These are phyloP conservation scores for Tripterygium wilfordii DNA, from an alignment of 177 flowering plant genomes.

Conservation along the genomic window DNA sequence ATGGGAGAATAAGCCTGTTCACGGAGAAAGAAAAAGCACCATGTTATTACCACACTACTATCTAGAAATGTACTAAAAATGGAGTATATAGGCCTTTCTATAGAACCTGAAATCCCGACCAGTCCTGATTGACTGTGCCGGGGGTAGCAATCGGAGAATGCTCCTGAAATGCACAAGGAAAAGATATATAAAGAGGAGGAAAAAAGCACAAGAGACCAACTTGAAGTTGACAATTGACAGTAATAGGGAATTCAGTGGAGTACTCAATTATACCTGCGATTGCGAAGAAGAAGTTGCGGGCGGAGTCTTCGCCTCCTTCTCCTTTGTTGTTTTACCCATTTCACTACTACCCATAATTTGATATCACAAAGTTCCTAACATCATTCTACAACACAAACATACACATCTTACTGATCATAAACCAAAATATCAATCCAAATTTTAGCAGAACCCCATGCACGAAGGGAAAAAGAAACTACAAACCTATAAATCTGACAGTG, in stretches of 20 bases:
- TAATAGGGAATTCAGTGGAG: conserved; percentile 1
- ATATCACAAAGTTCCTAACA: too few relatives aligned
- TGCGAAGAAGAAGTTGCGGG: conserved; percentile 21
- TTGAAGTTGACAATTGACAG: background rate
- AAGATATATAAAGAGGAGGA: background rate
- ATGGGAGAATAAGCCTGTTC: conserved; percentile 90
- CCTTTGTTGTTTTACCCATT: conserved; percentile 52
- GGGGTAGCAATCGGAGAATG: conserved; percentile 48
- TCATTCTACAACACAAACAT: too few relatives aligned
- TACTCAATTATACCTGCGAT: conserved; percentile 27
- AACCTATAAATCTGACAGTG: too few relatives aligned
- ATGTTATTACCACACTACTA: background rate
- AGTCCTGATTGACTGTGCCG: conserved; percentile 67
- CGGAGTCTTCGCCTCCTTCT: conserved; percentile 52
- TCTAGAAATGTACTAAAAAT: background rate
- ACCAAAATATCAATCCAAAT: too few relatives aligned
- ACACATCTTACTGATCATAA: too few relatives aligned
- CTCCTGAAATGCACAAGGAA: conserved; percentile 41
- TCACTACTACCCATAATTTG: conserved; percentile 69
- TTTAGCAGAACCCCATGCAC: too few relatives aligned
- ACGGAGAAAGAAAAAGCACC: conserved; percentile 11
- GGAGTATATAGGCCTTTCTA: background rate
- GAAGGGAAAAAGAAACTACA: too few relatives aligned
- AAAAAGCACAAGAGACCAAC: background rate
- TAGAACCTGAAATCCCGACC: conserved; percentile 94